phyloP scores from a whole-genome alignment of 805 yeast species.

The Vanderwaltozyma polyspora region DNA sequence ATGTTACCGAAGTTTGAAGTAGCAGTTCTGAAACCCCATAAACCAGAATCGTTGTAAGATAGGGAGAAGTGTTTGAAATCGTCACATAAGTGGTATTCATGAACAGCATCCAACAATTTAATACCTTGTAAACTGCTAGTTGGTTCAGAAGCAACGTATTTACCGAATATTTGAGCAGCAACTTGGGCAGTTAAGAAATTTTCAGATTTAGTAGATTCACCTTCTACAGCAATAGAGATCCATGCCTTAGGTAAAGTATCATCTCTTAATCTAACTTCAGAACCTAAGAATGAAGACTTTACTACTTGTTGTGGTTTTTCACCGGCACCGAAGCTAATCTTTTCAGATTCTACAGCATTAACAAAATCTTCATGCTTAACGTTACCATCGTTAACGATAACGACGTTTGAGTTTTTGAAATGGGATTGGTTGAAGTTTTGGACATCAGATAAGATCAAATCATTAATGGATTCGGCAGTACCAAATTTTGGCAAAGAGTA shows the following conservation, averaged over 20 bases:
- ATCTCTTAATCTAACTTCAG: constrained; percentile 81
- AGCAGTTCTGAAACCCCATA: constrained; percentile 72
- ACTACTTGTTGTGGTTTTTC: constrained; percentile 40
- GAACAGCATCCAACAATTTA: constrained; percentile 57
- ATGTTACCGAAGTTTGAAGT: constrained; percentile 46
- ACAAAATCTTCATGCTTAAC: constrained; percentile 59
- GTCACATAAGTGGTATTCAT: constrained; percentile 64
- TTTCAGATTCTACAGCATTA: constrained; percentile 45
- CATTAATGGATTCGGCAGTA: constrained; percentile 52
- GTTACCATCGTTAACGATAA: constrained; percentile 60
- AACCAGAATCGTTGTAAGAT: constrained; percentile 66
- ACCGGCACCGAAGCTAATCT: constrained; percentile 32
- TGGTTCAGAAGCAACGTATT: constrained; percentile 44
- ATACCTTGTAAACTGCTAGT: constrained; percentile 50
- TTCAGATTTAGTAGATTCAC: constrained; percentile 54
- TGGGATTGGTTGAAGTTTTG: constrained; percentile 43
- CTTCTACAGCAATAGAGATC: constrained; percentile 63
- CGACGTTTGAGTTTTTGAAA: constrained; percentile 52
- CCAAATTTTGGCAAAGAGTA: constrained; percentile 69
- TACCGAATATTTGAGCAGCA: constrained; percentile 54
- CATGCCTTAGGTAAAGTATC: constrained; percentile 76
- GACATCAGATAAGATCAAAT: constrained; percentile 49
- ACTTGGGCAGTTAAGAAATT: constrained; percentile 62
- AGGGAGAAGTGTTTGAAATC: constrained; percentile 59
- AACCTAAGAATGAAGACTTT: constrained; percentile 64